A percentile compares a stretch with the other conserved stretches of the same genome.
These are phyloP conservation scores for Erysimum cheiranthoides DNA, from an alignment of 345 rosid genomes.

Conservation along the genomic window DNA sequence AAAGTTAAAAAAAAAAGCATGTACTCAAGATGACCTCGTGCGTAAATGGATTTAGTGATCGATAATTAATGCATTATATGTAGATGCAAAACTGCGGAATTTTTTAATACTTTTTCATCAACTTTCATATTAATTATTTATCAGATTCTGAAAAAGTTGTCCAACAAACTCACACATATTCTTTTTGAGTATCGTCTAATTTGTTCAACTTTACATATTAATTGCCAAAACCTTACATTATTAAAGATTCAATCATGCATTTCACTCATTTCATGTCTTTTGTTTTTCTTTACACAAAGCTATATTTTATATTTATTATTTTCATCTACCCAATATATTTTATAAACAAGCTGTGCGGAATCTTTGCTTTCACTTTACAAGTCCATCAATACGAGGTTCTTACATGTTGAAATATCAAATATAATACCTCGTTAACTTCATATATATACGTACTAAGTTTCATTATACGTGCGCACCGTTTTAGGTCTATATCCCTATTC, in stretches of 20 bases:
- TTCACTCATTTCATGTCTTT: constrained; percentile 41
- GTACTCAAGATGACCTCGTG: background rate
- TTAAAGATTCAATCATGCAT: constrained; percentile 43
- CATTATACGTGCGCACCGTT: background rate
- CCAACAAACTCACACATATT: constrained; percentile 30
- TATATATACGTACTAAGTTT: background rate
- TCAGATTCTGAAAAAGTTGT: constrained; percentile 30
- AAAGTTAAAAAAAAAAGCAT: no score
- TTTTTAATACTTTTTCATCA: background rate
- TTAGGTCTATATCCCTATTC: background rate
- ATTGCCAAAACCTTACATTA: constrained; percentile 14
- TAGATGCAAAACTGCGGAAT: background rate
- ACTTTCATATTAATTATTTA: constrained; percentile 6
- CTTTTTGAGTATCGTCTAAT: background rate
- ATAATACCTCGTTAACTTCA: background rate
- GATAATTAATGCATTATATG: background rate
- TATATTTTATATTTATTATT: background rate
- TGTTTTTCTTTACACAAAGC: constrained; percentile 14
- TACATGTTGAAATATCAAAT: constrained; percentile 9
- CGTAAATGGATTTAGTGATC: background rate
- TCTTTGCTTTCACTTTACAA: background rate
- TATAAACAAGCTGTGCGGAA: constrained; percentile 2
- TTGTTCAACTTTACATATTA: background rate
- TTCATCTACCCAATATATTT: background rate
- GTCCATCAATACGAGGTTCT: constrained; percentile 24